phyloP scores from a whole-genome alignment of 177 flowering plant genomes.

The Vitis hybrid region DNA sequence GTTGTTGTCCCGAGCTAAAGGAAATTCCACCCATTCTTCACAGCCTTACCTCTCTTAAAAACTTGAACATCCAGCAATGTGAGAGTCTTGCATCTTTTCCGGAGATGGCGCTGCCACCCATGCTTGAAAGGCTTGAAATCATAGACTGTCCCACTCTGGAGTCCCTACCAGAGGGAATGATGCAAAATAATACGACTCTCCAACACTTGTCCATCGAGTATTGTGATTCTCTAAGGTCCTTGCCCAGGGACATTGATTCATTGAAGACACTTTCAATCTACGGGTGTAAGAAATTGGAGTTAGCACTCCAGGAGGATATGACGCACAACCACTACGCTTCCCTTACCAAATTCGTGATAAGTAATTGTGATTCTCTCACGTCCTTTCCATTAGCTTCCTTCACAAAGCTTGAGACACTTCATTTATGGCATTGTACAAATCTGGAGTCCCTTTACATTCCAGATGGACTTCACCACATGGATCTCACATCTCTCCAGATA shows the following conservation, averaged over 20 bases:
- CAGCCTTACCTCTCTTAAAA: too few relatives aligned
- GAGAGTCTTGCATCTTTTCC: too few relatives aligned
- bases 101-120: background rate
- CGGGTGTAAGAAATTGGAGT: conserved; percentile 4
- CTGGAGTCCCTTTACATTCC: conserved; percentile 4
- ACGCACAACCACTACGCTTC: background rate
- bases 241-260: too few relatives aligned
- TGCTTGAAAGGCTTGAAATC: background rate
- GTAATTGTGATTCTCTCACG: conserved; percentile 6
- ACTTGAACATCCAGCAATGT: rapidly evolving
- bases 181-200: background rate
- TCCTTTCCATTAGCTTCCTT: conserved; percentile 9
- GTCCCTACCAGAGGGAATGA: background rate
- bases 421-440: background rate
- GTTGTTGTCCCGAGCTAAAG: too few relatives aligned
- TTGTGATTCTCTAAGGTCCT: too few relatives aligned
- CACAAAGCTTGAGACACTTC: conserved; percentile 2
- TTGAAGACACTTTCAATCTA: too few relatives aligned
- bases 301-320: background rate
- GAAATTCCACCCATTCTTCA: too few relatives aligned
- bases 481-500: too few relatives aligned
- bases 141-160: background rate
- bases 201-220: background rate
- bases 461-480: background rate
- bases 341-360: background rate